Base-by-base conservation (phyloP, 805 yeast species). In the Candida cerambycidarum region DNA sequence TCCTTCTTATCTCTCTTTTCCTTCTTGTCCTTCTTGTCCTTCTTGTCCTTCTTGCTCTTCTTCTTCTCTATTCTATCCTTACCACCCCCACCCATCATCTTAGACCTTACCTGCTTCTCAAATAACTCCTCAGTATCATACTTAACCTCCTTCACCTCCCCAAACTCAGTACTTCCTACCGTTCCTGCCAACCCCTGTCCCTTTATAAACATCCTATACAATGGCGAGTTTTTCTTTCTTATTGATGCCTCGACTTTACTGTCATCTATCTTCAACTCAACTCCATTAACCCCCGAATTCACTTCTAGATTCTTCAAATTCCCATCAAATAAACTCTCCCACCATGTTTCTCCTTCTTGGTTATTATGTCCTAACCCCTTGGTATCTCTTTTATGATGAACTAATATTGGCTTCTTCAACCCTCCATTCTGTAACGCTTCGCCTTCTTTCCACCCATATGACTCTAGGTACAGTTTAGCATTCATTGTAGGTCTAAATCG, bases 271-370 rank as follows among this genome's bases (percentile, higher is more conserved):
- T 69, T 69, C 53, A 86, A 82, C 7, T 70, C 59, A 0, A 86
- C 72, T 1, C 68, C 68, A 4, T 56, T 58, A 3, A 37, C 45
- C 2, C 58, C 48, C 16, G 42, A 47, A 28, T 56, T 63, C 6
- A 88, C 87, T 44, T 86, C 89, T 39, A 93, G 61, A 7, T 80
- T 77, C 57, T 88, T 87, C 50, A 92, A 73, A 51, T 89, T 97
- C 1, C 97, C 97, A 62, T 92, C 97, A 67, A 93, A 93, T 34
- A 92, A 71, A 50, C 87, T 76, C 52, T 92, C 99, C 99, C 99
- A 92, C 99, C 99, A 92, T 35, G 88, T 84, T 50, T 87, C 96
- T 12, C 82, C 78, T 51, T 88, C 93, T 35, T 43, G 38, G 17
- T 76, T 75, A 18, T 79, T 82, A 57, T 85, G 83, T 0, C 99